Percentiles rank a stretch among this genome's conserved stretches.
Conservation (phyloP, 352 stramenopile species). For the Pythium aquatile region DNA sequence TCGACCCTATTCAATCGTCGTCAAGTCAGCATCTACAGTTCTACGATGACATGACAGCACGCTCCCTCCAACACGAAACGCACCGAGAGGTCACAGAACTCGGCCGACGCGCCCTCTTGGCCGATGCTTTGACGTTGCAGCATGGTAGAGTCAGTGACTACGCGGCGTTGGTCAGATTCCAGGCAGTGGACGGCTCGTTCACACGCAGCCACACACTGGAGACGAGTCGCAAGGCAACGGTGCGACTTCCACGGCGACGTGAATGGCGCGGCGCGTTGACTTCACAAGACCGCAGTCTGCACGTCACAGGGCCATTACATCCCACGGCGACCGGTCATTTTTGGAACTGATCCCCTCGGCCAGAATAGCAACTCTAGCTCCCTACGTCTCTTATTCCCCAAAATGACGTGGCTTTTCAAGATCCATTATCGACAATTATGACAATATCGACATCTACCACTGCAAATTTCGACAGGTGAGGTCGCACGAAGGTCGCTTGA, state of each 20-base stretch:
- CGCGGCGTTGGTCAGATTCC: not conserved
- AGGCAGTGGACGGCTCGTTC: not conserved
- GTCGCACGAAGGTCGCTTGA: conserved; percentile 24
- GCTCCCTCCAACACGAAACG: not conserved
- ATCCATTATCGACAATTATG: conserved; percentile 2
- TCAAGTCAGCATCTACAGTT: not conserved
- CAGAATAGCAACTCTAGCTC: conserved; percentile 4
- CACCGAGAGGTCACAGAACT: conserved; percentile 69
- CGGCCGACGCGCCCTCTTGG: conserved; percentile 54
- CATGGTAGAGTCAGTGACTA: conserved; percentile 4
- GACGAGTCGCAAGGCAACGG: not conserved
- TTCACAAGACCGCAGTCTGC: not conserved
- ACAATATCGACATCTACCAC: not conserved
- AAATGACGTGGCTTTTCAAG: conserved; percentile 12
- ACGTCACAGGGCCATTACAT: not conserved
- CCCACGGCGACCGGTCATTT: not conserved
- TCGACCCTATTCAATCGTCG: conserved; percentile 34
- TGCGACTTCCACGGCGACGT: not conserved
- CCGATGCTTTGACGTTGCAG: conserved; percentile 43
- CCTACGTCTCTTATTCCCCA: not conserved
- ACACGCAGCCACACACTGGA: not conserved
- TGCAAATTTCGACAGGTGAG: conserved; percentile 8
- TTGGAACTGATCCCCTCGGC: not conserved
- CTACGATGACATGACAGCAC: not conserved
- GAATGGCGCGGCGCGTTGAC: not conserved